These are phyloP conservation scores for Pterula multifida DNA, from an alignment of 1,284 basidiomycete species.

Conservation along the genomic window DNA sequence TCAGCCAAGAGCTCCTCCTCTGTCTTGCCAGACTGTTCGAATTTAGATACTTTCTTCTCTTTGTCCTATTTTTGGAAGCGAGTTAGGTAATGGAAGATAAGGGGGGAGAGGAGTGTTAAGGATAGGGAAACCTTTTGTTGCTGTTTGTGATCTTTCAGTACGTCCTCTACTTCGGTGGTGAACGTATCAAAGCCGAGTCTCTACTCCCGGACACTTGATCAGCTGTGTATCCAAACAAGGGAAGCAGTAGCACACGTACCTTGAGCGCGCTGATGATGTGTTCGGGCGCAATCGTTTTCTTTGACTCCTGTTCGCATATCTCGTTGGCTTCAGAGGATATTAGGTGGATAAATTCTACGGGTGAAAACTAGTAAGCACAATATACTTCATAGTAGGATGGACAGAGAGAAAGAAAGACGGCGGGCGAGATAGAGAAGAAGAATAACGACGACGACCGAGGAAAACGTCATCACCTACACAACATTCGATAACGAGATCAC, in stretches of 20 bases:
- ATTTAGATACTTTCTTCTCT: constrained; percentile 81
- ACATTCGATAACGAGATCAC: constrained; percentile 94
- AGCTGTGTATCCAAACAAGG: constrained; percentile 6
- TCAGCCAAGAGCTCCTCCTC: constrained; percentile 82
- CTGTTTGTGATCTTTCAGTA: constrained; percentile 91
- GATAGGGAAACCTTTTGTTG: constrained; percentile 66
- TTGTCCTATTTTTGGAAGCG: constrained; percentile 42
- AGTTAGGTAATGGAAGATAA: neutral
- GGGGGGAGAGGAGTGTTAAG: neutral
- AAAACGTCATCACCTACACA: constrained; percentile 76
- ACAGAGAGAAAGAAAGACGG: constrained; percentile 8
- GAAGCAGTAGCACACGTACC: constrained; percentile 33
- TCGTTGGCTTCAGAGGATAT: constrained; percentile 98
- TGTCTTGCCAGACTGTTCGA: constrained; percentile 83
- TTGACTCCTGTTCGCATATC: constrained; percentile 95
- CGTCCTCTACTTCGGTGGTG: constrained; percentile 81
- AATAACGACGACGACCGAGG: constrained; percentile 7
- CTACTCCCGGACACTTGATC: constrained; percentile 26
- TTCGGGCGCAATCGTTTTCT: constrained; percentile 98
- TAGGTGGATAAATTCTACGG: constrained; percentile 90
- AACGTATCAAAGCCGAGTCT: constrained; percentile 86
- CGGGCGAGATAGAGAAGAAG: constrained; percentile 5
- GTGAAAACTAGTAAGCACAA: constrained; percentile 4
- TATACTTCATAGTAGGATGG: constrained; percentile 9
- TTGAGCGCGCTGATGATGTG: constrained; percentile 91